phyloP scores from a whole-genome alignment of 495 filamentous ascomycete genomes.

The Hypoxylon perforatum region DNA sequence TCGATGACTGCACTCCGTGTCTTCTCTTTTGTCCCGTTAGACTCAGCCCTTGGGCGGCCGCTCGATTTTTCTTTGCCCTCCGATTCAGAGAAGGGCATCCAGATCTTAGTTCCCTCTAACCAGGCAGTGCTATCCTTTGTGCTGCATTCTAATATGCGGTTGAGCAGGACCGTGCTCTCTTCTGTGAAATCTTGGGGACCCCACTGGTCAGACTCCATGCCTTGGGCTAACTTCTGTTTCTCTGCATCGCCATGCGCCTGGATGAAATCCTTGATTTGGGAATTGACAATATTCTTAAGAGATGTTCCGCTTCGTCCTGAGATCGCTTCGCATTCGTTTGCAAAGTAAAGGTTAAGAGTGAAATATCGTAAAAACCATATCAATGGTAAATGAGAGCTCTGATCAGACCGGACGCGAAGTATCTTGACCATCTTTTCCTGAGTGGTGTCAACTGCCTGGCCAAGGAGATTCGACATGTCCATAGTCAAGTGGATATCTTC shows the following conservation, averaged over 20 bases:
- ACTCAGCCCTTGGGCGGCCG: constrained; percentile 41
- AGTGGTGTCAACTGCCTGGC: constrained; percentile 91
- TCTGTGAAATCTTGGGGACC: constrained; percentile 86
- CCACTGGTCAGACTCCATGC: constrained; percentile 93
- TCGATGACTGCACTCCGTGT: constrained; percentile 81
- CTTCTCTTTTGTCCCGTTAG: constrained; percentile 75
- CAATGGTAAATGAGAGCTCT: constrained; percentile 78
- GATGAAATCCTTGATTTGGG: constrained; percentile 92
- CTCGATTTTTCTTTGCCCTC: constrained; percentile 45
- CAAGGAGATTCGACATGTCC: constrained; percentile 93
- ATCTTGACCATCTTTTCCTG: constrained; percentile 93
- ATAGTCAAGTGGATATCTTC: constrained; percentile 86
- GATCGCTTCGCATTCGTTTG: constrained; percentile 96
- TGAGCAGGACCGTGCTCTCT: constrained; percentile 69
- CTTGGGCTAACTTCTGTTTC: constrained; percentile 80
- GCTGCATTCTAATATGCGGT: constrained; percentile 78
- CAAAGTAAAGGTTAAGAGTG: constrained; percentile 90
- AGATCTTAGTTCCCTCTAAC: constrained; percentile 76
- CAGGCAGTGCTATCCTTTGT: constrained; percentile 82
- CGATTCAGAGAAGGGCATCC: constrained; percentile 64
- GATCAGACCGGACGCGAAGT: constrained; percentile 89
- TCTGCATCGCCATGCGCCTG: constrained; percentile 77
- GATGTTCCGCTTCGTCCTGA: constrained; percentile 86
- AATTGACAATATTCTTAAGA: constrained; percentile 88
- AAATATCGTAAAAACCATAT: constrained; percentile 89